Base-by-base conservation (phyloP, 805 yeast species). In the Candida endomychidarum region DNA sequence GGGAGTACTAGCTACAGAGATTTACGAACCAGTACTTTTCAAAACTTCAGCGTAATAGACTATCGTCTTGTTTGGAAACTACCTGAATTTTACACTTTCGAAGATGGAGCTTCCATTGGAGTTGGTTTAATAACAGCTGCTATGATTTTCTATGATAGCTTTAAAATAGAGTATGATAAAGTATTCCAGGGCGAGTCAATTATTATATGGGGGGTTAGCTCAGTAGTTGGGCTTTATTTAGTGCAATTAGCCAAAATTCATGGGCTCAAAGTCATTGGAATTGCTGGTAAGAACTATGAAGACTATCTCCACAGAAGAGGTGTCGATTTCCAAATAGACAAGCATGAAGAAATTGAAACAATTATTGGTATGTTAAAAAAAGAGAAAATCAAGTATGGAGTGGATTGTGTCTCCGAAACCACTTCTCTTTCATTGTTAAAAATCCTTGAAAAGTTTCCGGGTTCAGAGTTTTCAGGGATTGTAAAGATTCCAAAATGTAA, bases 1-100 rank as follows among this genome's bases (percentile, higher is more conserved):
- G 72, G 70, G 14, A 67, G 75, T 31, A 73, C 78, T 1, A 65
- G 72, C 25, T 73, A 73, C 46, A 60, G 77, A 48, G 75, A 72
- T 41, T 49, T 67, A 27, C 55, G 72, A 43, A 71, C 76, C 2
- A 65, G 73, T 17, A 72, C 78, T 4, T 73, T 73, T 46, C 77
- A 73, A 49, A 64, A 72, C 41, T 71, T 59, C 43, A 67, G 72
- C 1, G 67, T 65, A 1, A 62, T 70, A 32, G 76, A 72, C 40
- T 62, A 72, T 8, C 56, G 75, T 38, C 52, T 73, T 17, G 68
- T 66, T 3, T 72, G 76, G 76, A 67, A 60, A 42, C 47, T 69
- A 25, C 77, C 78, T 7, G 37, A 48, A 3, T 48, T 49, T 11
- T 40, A 67, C 8, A 41, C 60, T 2, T 58, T 60, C 29, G 66